Percentiles rank a stretch among this genome's conserved stretches.
phyloP scores from a whole-genome alignment of 164 flowering plant genomes.

The Vitis cinerea region DNA sequence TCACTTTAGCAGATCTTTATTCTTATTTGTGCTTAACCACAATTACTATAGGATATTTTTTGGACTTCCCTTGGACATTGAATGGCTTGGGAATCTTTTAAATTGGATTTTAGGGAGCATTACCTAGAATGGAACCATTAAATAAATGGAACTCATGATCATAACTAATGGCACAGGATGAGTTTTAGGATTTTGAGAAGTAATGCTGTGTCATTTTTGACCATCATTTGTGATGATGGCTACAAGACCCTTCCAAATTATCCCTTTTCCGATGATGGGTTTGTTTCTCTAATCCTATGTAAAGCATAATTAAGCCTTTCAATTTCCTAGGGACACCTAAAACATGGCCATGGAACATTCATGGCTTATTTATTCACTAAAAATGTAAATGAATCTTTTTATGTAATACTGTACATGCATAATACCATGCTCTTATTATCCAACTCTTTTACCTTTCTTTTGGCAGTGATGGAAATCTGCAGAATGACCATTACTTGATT shows the following conservation, averaged over 20 bases:
- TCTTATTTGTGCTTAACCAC: not conserved
- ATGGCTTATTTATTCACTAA: too few species aligned
- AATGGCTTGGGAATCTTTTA: not conserved
- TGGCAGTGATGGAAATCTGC: conserved; percentile 85
- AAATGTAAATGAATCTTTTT: too few species aligned
- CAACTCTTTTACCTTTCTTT: not conserved
- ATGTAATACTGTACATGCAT: too few species aligned
- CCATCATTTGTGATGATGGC: not conserved
- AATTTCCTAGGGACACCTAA: not conserved
- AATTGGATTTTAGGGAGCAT: not conserved
- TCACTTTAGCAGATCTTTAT: not conserved
- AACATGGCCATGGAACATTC: not conserved
- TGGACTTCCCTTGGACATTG: not conserved
- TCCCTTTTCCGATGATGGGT: not conserved
- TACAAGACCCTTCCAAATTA: not conserved
- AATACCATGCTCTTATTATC: not conserved
- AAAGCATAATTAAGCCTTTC: not conserved
- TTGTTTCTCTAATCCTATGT: not conserved
- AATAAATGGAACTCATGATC: not conserved
- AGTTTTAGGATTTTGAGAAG: not conserved
- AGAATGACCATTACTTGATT: conserved; percentile 62
- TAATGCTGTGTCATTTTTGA: not conserved
- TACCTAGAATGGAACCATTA: too few species aligned
- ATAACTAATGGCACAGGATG: not conserved
- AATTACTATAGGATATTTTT: not conserved